Evolutionary conservation across 129 eudicot species (phyloP).

Genomic region (Lactuca sativa): DNA sequence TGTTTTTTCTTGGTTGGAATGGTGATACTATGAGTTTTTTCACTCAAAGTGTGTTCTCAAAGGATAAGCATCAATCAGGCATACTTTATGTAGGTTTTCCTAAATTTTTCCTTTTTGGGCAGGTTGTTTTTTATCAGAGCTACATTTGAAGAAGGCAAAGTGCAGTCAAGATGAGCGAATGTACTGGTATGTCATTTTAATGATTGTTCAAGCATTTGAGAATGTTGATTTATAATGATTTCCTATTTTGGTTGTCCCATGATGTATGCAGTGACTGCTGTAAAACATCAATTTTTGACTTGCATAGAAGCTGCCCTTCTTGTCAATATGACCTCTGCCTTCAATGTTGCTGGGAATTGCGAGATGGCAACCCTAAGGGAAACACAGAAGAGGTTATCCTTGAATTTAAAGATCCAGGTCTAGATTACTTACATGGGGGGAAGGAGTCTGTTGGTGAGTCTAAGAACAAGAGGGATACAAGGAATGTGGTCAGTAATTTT

Average conservation of each 20-base stretch:
- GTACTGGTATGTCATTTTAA: slow-evolving; percentile 41
- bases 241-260: not conserved
- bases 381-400: slow-evolving; percentile 28
- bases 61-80: not conserved
- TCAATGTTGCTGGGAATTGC: slow-evolving; percentile 60
- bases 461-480: no score
- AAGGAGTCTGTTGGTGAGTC: no score
- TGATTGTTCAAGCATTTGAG: not conserved
- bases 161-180: slow-evolving; percentile 29
- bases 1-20: no score
- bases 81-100: not conserved
- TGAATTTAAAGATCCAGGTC: slow-evolving; percentile 21
- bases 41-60: no score
- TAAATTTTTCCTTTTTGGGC: slow-evolving; percentile 1
- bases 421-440: slow-evolving; percentile 42
- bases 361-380: slow-evolving; percentile 46
- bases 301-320: no score
- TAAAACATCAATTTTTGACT: not conserved
- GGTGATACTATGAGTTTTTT: no score
- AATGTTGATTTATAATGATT: not conserved
- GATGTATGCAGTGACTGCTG: slow-evolving; percentile 59
- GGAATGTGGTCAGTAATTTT: not conserved
- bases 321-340: slow-evolving; percentile 65
- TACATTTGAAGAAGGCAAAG: slow-evolving; percentile 23
- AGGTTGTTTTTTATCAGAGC: slow-evolving; percentile 43